phyloP scores from a whole-genome alignment of 2,329 filamentous ascomycete genomes.

The Neocatenulostroma microsporum region DNA sequence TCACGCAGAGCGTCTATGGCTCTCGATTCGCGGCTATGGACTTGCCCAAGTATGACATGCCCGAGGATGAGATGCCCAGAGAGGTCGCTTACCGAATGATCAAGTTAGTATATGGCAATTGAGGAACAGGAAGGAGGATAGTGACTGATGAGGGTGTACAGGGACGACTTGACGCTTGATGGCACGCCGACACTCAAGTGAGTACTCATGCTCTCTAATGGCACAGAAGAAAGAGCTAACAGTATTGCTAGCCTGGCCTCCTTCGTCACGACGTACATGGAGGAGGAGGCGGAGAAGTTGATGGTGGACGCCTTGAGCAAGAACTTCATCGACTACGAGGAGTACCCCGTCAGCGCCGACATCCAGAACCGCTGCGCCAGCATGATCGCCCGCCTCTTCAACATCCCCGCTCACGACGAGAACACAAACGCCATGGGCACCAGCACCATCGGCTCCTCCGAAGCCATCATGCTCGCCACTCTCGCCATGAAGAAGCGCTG shows the following conservation, averaged over 20 bases:
- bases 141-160: slow-evolving; percentile 15
- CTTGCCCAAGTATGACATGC: slow-evolving; percentile 77
- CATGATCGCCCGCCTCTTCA: slow-evolving; percentile 76
- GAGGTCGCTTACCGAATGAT: slow-evolving; percentile 96
- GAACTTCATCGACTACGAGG: slow-evolving; percentile 63
- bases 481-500: slow-evolving; percentile 94
- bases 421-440: slow-evolving; percentile 69
- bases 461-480: slow-evolving; percentile 74
- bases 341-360: slow-evolving; percentile 44
- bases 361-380: slow-evolving; percentile 74
- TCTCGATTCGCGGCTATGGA: slow-evolving; percentile 74
- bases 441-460: slow-evolving; percentile 80
- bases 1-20: slow-evolving; percentile 79
- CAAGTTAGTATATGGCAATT: slow-evolving; percentile 43
- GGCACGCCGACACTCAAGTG: slow-evolving; percentile 83
- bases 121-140: no score
- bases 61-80: slow-evolving; percentile 80
- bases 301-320: slow-evolving; percentile 89
- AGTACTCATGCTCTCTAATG: slow-evolving; percentile 23
- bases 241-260: slow-evolving; percentile 62
- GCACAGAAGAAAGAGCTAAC: slow-evolving; percentile 2
- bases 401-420: slow-evolving; percentile 56
- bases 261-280: slow-evolving; percentile 97
- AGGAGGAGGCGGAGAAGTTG: slow-evolving; percentile 91
- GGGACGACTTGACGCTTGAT: slow-evolving; percentile 80